Evolutionary conservation across 208 protist genomes (phyloP), one percentile per base, ranked within the genome.

Genomic region (Strigomonas galati): DNA sequence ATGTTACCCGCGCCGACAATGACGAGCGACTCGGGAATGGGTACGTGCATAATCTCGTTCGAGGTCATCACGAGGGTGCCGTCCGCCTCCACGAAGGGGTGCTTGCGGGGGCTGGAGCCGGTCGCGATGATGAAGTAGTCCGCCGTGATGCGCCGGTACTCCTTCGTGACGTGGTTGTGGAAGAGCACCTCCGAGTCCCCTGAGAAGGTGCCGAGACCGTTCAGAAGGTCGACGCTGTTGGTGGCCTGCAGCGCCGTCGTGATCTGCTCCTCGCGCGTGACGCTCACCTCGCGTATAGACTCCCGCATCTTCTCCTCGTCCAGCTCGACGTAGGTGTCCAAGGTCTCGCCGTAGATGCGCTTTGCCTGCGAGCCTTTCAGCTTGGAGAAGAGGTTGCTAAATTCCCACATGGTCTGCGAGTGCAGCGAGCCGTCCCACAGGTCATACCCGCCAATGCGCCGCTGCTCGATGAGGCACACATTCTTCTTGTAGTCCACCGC

Each of bases 391-490:
- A 84, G 72, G 28, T 67, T 78, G 43, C 81, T 74, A 69, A 87
- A 87, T 72, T 94, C 80, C 85, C 88, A 94, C 78, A 94, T 76
- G 5, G 81, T 82, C 64, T 94, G 91, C 9, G 88, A 92, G 71
- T 86, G 81, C 67, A 94, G 70, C 2, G 87, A 71, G 28, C 88
- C 88, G 56, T 94, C 74, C 85, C 88, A 94, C 71, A 94, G 55
- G 60, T 91, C 88, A 9, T 62, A 61, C 5, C 88, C 88, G 53
- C 88, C 88, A 12, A 94, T 32, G 5, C 80, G 78, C 1, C 65
- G 62, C 53, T 74, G 70, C 72, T 94, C 82, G 46, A 94, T 78
- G 23, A 94, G 53, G 63, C 82, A 90, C 15, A 92, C 88, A 14
- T 72, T 74, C 65, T 92, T 90, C 53, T 87, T 85, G 72, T 85